A percentile compares a stretch with the other conserved stretches of the same genome.
These are phyloP conservation scores for Cyclotella atomus DNA, from an alignment of 108 stramenopile genomes.

Conservation along the genomic window DNA sequence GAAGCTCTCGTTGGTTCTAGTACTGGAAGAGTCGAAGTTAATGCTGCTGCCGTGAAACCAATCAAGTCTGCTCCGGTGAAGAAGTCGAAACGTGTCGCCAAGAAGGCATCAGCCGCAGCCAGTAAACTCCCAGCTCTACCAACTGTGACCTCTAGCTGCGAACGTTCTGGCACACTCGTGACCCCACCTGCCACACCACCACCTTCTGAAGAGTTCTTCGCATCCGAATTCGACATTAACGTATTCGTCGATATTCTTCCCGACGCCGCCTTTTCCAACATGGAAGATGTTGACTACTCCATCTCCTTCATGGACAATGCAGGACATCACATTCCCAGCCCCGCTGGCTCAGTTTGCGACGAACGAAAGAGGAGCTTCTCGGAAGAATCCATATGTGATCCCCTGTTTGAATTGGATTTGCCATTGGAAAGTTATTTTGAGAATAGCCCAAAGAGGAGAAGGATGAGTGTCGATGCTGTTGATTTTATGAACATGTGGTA, in stretches of 20 bases:
- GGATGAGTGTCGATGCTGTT: background rate
- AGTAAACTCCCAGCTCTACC: background rate
- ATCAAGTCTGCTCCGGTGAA: background rate
- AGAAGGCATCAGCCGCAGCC: background rate
- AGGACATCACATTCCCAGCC: constrained; percentile 27
- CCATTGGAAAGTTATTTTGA: background rate
- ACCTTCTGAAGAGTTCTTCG: background rate
- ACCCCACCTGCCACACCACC: constrained; percentile 14
- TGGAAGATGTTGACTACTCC: constrained; percentile 36
- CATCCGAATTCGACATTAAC: constrained; percentile 10
- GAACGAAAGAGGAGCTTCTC: background rate
- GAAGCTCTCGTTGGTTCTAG: constrained; percentile 23
- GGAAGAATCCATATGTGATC: constrained; percentile 27
- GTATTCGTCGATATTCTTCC: constrained; percentile 2
- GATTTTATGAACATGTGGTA: too few species aligned
- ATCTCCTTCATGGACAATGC: constrained; percentile 23
- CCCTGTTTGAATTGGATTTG: constrained; percentile 31
- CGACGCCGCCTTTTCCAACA: constrained; percentile 6
- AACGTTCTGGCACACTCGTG: constrained; percentile 9
- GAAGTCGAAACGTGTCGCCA: background rate
- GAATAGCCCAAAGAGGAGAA: background rate
- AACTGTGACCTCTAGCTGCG: background rate
- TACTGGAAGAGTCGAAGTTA: background rate
- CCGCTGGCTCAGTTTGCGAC: background rate
- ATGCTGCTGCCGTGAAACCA: background rate